Conservation (phyloP, 2,329 filamentous ascomycete species). For the Phaeophleospora eucalypticola region DNA sequence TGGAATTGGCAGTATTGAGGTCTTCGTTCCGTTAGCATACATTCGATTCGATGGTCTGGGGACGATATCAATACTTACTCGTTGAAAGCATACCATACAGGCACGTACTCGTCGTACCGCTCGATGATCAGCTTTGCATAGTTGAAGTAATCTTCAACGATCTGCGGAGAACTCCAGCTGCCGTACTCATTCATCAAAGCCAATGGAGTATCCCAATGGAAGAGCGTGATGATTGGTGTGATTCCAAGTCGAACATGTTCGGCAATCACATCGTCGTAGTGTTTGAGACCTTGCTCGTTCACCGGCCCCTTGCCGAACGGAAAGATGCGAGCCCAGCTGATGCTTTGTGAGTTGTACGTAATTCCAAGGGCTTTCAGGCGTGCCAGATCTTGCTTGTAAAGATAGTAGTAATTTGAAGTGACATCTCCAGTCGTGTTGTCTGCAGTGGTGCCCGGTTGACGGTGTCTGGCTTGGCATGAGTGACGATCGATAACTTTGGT, state of each 20-base stretch:
- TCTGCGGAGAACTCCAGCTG: conserved; percentile 71
- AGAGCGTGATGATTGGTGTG: conserved; percentile 74
- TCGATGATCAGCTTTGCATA: conserved; percentile 75
- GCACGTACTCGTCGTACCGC: conserved; percentile 67
- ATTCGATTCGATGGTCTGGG: not conserved
- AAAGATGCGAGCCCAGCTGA: conserved; percentile 79
- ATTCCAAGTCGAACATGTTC: conserved; percentile 73
- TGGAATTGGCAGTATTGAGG: conserved; percentile 39
- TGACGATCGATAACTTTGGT: too few species aligned
- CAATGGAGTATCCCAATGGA: conserved; percentile 85
- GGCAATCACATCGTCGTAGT: conserved; percentile 76
- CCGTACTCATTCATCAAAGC: conserved; percentile 75
- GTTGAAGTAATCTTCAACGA: conserved; percentile 73
- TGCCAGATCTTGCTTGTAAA: conserved; percentile 69
- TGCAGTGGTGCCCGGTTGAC: conserved; percentile 69
- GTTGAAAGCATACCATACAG: conserved; percentile 60
- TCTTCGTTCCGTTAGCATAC: conserved; percentile 75
- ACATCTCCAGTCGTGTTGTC: conserved; percentile 69
- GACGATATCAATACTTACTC: conserved; percentile 53
- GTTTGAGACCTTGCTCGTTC: conserved; percentile 71
- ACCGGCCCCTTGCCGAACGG: conserved; percentile 78
- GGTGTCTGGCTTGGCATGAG: too few species aligned
- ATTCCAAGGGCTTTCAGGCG: conserved; percentile 71
- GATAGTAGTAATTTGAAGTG: conserved; percentile 84
- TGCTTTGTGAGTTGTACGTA: conserved; percentile 75